Percentiles rank a stretch among this genome's conserved stretches.
Conservation (phyloP, 2,329 filamentous ascomycete genomes). For the Arthroderma sp. region DNA sequence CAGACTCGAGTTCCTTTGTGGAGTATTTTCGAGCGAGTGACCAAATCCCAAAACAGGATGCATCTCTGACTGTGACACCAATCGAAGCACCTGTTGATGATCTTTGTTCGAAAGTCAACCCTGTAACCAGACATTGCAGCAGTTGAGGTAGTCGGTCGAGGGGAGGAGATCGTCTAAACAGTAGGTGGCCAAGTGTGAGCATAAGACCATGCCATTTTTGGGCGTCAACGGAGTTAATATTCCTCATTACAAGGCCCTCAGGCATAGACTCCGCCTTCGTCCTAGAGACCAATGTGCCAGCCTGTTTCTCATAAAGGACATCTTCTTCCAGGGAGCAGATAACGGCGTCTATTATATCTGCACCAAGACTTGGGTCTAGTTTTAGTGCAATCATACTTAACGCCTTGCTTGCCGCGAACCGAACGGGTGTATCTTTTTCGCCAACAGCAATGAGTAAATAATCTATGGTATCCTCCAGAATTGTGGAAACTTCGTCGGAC, state of each 20-base stretch:
- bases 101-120: conserved; percentile 78
- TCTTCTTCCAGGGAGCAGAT: conserved; percentile 56
- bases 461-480: conserved; percentile 71
- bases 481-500: conserved; percentile 33
- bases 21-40: conserved; percentile 76
- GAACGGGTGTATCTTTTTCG: conserved; percentile 83
- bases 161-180: conserved; percentile 74
- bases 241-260: conserved; percentile 34
- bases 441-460: conserved; percentile 64
- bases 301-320: conserved; percentile 43
- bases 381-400: conserved; percentile 76
- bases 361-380: conserved; percentile 66
- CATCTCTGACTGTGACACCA: conserved; percentile 84
- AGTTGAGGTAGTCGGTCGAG: conserved; percentile 58
- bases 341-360: conserved; percentile 77
- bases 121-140: conserved; percentile 63
- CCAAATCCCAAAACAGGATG: conserved; percentile 94
- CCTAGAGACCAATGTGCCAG: conserved; percentile 29
- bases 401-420: conserved; percentile 83
- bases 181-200: conserved; percentile 70
- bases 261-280: conserved; percentile 24
- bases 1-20: conserved; percentile 59
- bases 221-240: conserved; percentile 65
- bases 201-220: conserved; percentile 87
- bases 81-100: conserved; percentile 72